Evolutionary conservation across 2,329 filamentous ascomycete genomes (phyloP), one percentile per base, ranked within the genome.

Genomic region (Rutstroemia sydowiana): DNA sequence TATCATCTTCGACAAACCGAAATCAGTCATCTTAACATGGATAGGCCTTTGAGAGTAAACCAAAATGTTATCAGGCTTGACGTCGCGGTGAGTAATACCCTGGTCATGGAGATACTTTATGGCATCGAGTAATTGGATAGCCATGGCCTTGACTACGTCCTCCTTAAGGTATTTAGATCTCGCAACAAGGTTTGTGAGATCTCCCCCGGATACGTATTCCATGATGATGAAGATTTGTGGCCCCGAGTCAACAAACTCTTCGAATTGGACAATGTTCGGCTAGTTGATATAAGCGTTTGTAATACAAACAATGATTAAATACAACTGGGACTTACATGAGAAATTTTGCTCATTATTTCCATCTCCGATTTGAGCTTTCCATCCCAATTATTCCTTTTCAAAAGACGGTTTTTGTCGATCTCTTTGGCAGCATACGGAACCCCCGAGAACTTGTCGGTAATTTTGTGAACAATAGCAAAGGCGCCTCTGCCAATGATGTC

Each of bases 51-150:
- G 67, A 1, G 82, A 84, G 10, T 83, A 76, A 59, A 97, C 87
- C 37, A 98, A 75, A 55, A 98, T 96, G 64, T 98, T 98, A 73
- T 98, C 93, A 0, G 93, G 93, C 66, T 98, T 98, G 65, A 98
- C 90, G 68, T 98, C 93, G n/a, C 93, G 86, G 70, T 98, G 93
- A 0, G 92, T 97, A 61, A 98, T 96, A 64, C 86, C 89, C 62
- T 87, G 85, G 48, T 77, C 74, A 68, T 98, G 93, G 8, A 98
- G 75, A 66, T 98, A 96, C 28, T 82, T 82, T 48, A 98, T 73
- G 2, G 92, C 92, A 59, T 85, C 80, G 40, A 96, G 72, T 32
- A 97, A 79, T 66, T 95, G 89, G 18, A 71, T 67, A 1, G 90
- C 81, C 68, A 96, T 87, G 5, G 73, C 73, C 66, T 85, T 82